Evolutionary conservation across 345 rosid species (phyloP).

Genomic region (Trapa incisa): DNA sequence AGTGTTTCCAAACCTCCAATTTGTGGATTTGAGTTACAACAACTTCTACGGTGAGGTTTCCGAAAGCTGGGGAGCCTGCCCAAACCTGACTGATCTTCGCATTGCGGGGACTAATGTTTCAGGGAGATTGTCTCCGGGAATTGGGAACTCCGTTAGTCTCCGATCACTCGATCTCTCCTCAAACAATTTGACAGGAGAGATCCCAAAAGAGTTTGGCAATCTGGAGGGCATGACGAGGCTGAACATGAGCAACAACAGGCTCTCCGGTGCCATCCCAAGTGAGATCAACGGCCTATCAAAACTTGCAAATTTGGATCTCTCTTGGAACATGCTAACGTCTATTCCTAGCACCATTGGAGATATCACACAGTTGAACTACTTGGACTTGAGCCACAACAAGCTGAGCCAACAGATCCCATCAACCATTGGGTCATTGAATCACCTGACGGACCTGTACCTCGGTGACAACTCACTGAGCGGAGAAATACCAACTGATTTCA

Average conservation of each 20-base stretch:
- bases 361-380: slow-evolving; percentile 7
- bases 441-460: slow-evolving; percentile 2
- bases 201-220: slow-evolving; percentile 2
- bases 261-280: slow-evolving; percentile 9
- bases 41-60: slow-evolving; percentile 20
- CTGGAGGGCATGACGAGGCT: neutral
- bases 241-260: neutral
- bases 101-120: slow-evolving; percentile 15
- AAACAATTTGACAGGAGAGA: neutral
- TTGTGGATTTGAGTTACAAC: slow-evolving; percentile 23
- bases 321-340: slow-evolving; percentile 13
- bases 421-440: slow-evolving; percentile 4
- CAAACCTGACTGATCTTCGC: neutral
- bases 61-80: slow-evolving; percentile 19
- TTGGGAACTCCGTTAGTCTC: slow-evolving; percentile 13
- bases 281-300: slow-evolving; percentile 6
- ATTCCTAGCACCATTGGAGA: neutral
- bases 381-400: slow-evolving; percentile 27
- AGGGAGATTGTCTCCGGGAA: slow-evolving; percentile 20
- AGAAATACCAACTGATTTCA: slow-evolving; percentile 10
- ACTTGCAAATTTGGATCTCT: slow-evolving; percentile 15
- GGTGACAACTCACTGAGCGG: slow-evolving; percentile 14
- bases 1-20: slow-evolving; percentile 10
- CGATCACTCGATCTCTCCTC: neutral
- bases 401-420: slow-evolving; percentile 17